These are phyloP conservation scores for Solanum aculeatissimum DNA, from an alignment of 305 asterid species.

Conservation along the genomic window DNA sequence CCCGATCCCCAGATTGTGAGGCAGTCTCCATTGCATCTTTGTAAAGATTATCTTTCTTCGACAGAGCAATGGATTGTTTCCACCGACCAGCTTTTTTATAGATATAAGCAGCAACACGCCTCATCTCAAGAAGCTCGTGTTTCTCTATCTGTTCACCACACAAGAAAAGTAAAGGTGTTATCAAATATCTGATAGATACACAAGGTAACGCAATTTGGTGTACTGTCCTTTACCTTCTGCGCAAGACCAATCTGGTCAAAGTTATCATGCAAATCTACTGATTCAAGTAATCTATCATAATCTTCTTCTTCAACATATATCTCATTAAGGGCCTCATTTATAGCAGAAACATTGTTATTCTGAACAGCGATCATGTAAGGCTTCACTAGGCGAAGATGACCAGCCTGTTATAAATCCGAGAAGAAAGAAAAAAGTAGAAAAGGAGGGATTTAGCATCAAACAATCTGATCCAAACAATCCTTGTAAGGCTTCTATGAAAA, in stretches of 20 bases:
- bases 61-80: conserved; percentile 94
- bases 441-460: not conserved
- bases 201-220: not conserved
- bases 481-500: conserved; percentile 1
- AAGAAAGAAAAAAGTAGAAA: not conserved
- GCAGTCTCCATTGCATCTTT: conserved; percentile 99
- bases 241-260: conserved; percentile 99
- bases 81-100: conserved; percentile 99
- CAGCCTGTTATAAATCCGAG: conserved; percentile 64
- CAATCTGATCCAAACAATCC: not conserved
- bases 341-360: conserved; percentile 94
- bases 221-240: conserved; percentile 54
- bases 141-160: conserved; percentile 75
- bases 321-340: conserved; percentile 95
- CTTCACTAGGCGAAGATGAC: conserved; percentile 87
- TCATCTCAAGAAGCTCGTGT: conserved; percentile 99
- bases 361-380: conserved; percentile 99
- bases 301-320: conserved; percentile 98
- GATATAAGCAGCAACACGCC: conserved; percentile 98
- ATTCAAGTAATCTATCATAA: conserved; percentile 88
- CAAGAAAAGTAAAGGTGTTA: not conserved
- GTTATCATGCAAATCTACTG: conserved; percentile 85
- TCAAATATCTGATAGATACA: not conserved
- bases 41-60: conserved; percentile 94
- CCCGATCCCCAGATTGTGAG: conserved; percentile 99